These are phyloP conservation scores for Didymosphaeria variabile DNA, from an alignment of 2,329 filamentous ascomycete species.

Conservation along the genomic window DNA sequence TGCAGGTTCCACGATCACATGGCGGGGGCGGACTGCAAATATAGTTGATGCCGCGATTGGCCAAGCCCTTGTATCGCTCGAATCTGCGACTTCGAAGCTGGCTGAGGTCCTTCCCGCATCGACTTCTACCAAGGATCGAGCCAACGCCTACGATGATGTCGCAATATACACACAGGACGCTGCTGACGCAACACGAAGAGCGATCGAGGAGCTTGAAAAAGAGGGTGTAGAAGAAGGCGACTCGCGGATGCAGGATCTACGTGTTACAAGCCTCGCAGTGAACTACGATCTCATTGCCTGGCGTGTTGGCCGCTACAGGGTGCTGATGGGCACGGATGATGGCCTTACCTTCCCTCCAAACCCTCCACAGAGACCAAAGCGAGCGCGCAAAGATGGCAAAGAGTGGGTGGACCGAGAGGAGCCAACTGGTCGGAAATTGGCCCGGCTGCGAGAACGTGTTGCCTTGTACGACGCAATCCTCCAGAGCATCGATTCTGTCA, in stretches of 20 bases:
- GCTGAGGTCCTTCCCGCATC: slow-evolving; percentile 52
- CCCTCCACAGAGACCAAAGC: slow-evolving; percentile 62
- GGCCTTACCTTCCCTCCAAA: slow-evolving; percentile 69
- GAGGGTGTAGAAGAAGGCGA: slow-evolving; percentile 89
- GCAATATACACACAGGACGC: slow-evolving; percentile 92
- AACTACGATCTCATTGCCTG: slow-evolving; percentile 95
- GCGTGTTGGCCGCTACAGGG: slow-evolving; percentile 91
- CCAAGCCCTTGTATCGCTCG: slow-evolving; percentile 77
- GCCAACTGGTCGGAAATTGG: slow-evolving; percentile 77
- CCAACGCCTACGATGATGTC: slow-evolving; percentile 89
- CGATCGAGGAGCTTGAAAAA: slow-evolving; percentile 86
- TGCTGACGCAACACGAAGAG: slow-evolving; percentile 90
- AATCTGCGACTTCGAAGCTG: slow-evolving; percentile 63
- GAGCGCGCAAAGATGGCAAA: slow-evolving; percentile 60
- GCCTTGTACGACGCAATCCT: slow-evolving; percentile 91
- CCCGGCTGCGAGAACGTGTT: slow-evolving; percentile 82
- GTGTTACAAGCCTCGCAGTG: slow-evolving; percentile 90
- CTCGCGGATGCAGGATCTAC: slow-evolving; percentile 86
- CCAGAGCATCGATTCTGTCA: slow-evolving; percentile 89
- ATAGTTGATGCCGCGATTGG: slow-evolving; percentile 95
- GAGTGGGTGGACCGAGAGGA: slow-evolving; percentile 65
- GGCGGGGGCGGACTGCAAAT: slow-evolving; percentile 84
- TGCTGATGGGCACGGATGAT: slow-evolving; percentile 84
- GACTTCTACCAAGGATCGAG: slow-evolving; percentile 69
- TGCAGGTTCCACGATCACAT: slow-evolving; percentile 71